Conservation (phyloP, 139 green algal genomes). For the Haematococcus sp. region DNA sequence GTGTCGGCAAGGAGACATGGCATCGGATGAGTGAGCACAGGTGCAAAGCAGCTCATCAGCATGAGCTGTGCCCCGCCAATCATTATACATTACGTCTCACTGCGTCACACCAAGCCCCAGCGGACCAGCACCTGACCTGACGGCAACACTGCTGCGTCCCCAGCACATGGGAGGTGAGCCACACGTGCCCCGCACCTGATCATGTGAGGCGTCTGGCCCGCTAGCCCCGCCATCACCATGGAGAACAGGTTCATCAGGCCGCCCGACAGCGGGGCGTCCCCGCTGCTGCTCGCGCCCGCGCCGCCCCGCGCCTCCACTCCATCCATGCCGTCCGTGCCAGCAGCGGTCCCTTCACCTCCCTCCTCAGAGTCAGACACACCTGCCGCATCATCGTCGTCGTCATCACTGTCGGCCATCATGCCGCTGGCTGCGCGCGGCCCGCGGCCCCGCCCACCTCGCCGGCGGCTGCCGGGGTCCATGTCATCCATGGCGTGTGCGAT, state of each 20-base stretch:
- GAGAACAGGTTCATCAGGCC: constrained; percentile 74
- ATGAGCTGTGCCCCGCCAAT: no score
- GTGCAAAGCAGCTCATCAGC: no score
- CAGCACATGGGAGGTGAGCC: no score
- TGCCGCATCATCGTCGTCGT: neutral
- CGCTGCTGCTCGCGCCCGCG: neutral
- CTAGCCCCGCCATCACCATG: constrained; percentile 82
- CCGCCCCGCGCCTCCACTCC: neutral
- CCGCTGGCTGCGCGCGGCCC: no score
- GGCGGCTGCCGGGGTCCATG: neutral
- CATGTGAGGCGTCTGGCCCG: constrained; percentile 77
- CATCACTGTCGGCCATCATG: neutral
- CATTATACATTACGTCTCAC: no score
- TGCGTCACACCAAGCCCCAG: no score
- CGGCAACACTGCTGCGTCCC: no score
- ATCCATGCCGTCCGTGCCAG: neutral
- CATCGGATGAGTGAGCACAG: no score
- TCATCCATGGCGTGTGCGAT: constrained; percentile 29
- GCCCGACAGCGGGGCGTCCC: constrained; percentile 19
- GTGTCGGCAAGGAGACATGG: no score
- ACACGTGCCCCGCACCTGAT: no score
- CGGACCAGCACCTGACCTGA: no score
- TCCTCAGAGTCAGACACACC: neutral
- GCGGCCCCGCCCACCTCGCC: no score
- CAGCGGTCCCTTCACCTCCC: neutral